Conservation (phyloP, 257 asterid species). For the Linaria vulgaris region DNA sequence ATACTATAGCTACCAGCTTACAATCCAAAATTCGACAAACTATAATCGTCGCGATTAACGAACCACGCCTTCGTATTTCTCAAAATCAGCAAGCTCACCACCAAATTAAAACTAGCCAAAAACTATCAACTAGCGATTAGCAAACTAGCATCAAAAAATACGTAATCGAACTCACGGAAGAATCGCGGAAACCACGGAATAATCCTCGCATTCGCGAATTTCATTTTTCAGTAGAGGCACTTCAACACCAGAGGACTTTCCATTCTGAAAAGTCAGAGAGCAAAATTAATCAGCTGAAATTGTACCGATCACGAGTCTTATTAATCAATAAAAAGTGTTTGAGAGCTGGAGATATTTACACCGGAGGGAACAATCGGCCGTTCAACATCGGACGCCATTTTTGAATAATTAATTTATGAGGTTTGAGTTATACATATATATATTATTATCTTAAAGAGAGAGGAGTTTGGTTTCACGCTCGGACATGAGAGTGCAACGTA, state of each 20-base stretch:
- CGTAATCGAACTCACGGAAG: conserved; percentile 60
- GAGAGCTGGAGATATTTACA: conserved; percentile 34
- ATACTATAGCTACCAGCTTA: no score
- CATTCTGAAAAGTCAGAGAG: conserved; percentile 32
- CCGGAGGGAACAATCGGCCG: conserved; percentile 29
- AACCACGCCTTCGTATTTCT: no score
- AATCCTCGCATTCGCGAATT: conserved; percentile 43
- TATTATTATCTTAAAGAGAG: no score
- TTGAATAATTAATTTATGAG: no score
- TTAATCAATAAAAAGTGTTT: neutral
- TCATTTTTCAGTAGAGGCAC: conserved; percentile 56
- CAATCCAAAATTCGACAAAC: no score
- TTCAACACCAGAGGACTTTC: conserved; percentile 36
- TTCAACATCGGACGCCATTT: conserved; percentile 36
- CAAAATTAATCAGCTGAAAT: neutral
- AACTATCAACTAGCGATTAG: neutral
- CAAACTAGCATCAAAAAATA: neutral
- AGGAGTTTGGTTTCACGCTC: no score
- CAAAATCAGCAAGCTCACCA: neutral
- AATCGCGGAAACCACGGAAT: conserved; percentile 57
- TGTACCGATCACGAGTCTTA: neutral
- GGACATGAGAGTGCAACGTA: no score
- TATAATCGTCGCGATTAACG: no score
- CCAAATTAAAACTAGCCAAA: neutral
- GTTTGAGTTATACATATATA: no score